Base-by-base conservation (phyloP, 164 flowering plant genomes). In the Santalum album region DNA sequence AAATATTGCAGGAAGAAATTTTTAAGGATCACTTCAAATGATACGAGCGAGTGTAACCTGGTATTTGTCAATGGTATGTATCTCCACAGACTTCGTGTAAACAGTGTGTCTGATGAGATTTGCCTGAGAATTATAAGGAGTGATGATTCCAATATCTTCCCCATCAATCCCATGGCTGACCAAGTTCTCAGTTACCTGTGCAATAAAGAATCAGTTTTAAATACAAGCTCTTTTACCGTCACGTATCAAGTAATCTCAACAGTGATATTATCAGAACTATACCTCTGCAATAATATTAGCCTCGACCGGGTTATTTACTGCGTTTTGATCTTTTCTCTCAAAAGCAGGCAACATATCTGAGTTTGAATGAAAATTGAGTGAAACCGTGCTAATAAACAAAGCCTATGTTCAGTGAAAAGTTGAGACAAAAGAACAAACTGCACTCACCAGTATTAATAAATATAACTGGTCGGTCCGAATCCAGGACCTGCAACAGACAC, bases 61-160 rank as follows among this genome's bases (percentile, higher is more conserved):
- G 68, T 85, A 92, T 60, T 89, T 89, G 76, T 92, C 99, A 65
- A 92, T 92, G 49, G 99, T 92, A 66, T 92, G 94, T 61, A 79
- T 81, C 88, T 92, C 99, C 71, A 92, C 86, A 53, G 82, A 70
- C 49, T 66, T 56, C 22, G 75, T 36, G 40, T 55, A 44, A 49
- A 80, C 52, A 44, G 75, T 66, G 45, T 65, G 68, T 12, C 72
- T 75, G 54, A 89, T 82, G 47, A 87, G 72, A 64, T 66, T 78
- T 54, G 80, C 86, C 72, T 92, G 99, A 34, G 95, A 71, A 56
- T 92, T 92, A 60, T 92, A 92, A 12, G 97, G 99, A 55, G 99
- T 83, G 53, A 92, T 92, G 56, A 92, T 82, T 50, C 99, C 99
- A 58, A 92, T 85, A 43, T 80, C 81, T 52, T 82, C 74, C 52